Conservation (phyloP, 805 yeast genomes). For the Wickerhamiella sergipiensis region DNA sequence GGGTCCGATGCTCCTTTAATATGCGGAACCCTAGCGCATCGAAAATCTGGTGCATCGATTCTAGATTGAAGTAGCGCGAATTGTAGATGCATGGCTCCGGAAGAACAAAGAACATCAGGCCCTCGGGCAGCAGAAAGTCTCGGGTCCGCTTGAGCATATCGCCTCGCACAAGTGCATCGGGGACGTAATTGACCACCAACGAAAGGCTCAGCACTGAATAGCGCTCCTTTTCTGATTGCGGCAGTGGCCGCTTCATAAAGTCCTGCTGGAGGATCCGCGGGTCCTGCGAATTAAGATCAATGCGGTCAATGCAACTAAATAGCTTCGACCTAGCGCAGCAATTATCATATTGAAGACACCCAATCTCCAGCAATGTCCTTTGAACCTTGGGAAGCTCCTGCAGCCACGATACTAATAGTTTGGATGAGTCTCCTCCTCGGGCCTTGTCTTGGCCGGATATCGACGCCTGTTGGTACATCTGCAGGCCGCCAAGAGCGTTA, state of each 20-base stretch:
- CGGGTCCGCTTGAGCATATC: slow-evolving; percentile 55
- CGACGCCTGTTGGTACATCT: slow-evolving; percentile 74
- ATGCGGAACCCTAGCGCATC: slow-evolving; percentile 43
- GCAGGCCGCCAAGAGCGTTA: slow-evolving; percentile 56
- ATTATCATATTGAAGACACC: slow-evolving; percentile 60
- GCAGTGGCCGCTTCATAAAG: slow-evolving; percentile 65
- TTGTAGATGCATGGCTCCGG: slow-evolving; percentile 80
- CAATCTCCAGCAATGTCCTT: slow-evolving; percentile 58
- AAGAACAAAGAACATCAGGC: slow-evolving; percentile 54
- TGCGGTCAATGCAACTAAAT: slow-evolving; percentile 41
- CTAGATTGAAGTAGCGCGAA: slow-evolving; percentile 59
- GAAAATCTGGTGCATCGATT: slow-evolving; percentile 35
- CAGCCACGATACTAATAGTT: slow-evolving; percentile 62
- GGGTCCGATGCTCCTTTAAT: slow-evolving; percentile 40
- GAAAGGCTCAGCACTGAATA: slow-evolving; percentile 71
- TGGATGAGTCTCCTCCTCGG: slow-evolving; percentile 90
- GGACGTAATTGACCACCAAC: slow-evolving; percentile 78
- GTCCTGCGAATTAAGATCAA: slow-evolving; percentile 73
- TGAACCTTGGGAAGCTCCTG: slow-evolving; percentile 22
- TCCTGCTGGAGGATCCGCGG: slow-evolving; percentile 64
- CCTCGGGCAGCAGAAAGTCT: slow-evolving; percentile 33
- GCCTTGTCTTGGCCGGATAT: slow-evolving; percentile 62
- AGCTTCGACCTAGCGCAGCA: slow-evolving; percentile 45
- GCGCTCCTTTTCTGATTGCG: slow-evolving; percentile 24
- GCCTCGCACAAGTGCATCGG: slow-evolving; percentile 57